Evolutionary conservation across 2,329 filamentous ascomycete species (phyloP).

Genomic region (Cryphonectria radicalis): DNA sequence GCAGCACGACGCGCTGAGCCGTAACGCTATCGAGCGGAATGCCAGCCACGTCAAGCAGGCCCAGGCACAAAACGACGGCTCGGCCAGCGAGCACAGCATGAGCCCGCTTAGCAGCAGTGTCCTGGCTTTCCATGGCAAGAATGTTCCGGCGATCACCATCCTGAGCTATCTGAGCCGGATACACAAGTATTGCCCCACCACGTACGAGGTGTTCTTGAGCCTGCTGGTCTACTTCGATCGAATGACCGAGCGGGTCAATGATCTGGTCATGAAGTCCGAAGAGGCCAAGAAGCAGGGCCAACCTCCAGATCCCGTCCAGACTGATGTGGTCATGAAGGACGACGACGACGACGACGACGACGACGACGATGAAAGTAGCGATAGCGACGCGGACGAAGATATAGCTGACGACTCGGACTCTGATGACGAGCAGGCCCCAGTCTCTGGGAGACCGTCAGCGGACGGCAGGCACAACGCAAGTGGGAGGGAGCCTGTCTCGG

Average conservation of each 20-base stretch:
- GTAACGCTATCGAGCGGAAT: constrained; percentile 77
- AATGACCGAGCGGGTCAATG: constrained; percentile 96
- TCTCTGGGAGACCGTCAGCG: constrained; percentile 20
- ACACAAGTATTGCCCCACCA: constrained; percentile 98
- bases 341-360: constrained; percentile 39
- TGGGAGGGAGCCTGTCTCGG: constrained; percentile 34
- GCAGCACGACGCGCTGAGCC: constrained; percentile 89
- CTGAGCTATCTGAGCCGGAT: constrained; percentile 94
- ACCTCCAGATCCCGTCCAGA: constrained; percentile 29
- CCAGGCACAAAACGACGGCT: constrained; percentile 35
- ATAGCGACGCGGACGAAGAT: constrained; percentile 52
- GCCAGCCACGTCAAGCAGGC: constrained; percentile 62
- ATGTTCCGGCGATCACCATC: constrained; percentile 95
- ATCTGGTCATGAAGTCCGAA: constrained; percentile 72
- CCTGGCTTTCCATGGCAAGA: constrained; percentile 96
- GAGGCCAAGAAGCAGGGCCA: constrained; percentile 49
- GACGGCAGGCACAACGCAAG: constrained; percentile 16
- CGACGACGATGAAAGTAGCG: constrained; percentile 39
- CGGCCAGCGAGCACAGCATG: constrained; percentile 49
- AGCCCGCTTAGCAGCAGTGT: constrained; percentile 68
- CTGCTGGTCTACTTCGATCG: constrained; percentile 96
- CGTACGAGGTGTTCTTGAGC: constrained; percentile 96
- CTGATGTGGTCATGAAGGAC: constrained; percentile 45
- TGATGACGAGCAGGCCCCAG: constrained; percentile 40
- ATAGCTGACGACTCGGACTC: constrained; percentile 52